Evolutionary conservation across 805 yeast genomes (phyloP), one percentile per base, ranked within the genome.

Genomic region (Candida maltosa): DNA sequence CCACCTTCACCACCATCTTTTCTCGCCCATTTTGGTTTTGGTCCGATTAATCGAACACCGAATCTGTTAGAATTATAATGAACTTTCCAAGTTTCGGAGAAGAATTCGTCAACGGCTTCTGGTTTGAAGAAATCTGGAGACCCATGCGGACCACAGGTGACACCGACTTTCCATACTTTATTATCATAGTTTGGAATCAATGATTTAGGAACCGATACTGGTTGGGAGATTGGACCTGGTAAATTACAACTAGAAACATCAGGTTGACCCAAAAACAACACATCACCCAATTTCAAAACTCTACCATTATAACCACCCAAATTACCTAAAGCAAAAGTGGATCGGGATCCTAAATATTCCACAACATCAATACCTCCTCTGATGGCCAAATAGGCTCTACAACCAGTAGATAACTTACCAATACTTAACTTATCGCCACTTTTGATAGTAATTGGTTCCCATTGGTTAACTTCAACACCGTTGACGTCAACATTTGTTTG

Each of bases 1-100:
- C 98, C 98, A 39, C 93, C 98, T 51, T 88, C 96, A 41, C 97
- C 98, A 64, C 97, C 98, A 57, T 88, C 96, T 7, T 73, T 58
- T 66, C 98, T 78, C 9, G 97, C 96, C 98, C 97, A 93, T 54
- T 77, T 73, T 9, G 97, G 98, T 61, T 88, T 91, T 39, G 97
- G 97, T 29, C 97, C 97, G 46, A 84, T 80, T 48, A 91, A 70
- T 55, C 97, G 78, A 23, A 91, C 95, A 57, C 98, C 98, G 60
- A 91, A 91, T 58, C 98, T 77, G 65, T 91, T 91, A 21, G 97
- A 89, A 65, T 91, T 91, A 71, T 93, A 93, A 59, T 93, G 97
- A 33, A 91, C 88, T 60, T 88, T 91, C 97, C 97, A 91, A 41
- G 75, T 76, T 35, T 78, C 73, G 4, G 70, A 51, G 56, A 91